phyloP scores from a whole-genome alignment of 2,329 filamentous ascomycete species.

The Simplicillium aogashimaense region DNA sequence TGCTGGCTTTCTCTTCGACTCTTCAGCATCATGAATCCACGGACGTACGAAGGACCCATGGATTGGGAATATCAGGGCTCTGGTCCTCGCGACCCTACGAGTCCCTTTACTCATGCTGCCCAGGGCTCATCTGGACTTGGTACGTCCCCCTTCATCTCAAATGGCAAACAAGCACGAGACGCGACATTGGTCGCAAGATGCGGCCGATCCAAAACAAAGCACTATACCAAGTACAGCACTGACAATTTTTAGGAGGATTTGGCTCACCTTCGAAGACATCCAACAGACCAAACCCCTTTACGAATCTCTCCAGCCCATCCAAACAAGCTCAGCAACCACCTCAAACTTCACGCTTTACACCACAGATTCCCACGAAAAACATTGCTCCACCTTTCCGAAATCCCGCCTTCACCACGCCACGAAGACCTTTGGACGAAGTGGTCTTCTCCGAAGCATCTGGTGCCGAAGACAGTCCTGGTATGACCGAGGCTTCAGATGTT shows the following conservation, averaged over 20 bases:
- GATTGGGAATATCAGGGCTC: slow-evolving; percentile 55
- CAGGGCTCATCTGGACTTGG: slow-evolving; percentile 29
- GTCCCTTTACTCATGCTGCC: slow-evolving; percentile 48
- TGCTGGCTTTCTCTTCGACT: neutral
- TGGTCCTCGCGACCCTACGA: slow-evolving; percentile 49
- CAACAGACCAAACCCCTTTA: slow-evolving; percentile 23
- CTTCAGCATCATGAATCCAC: slow-evolving; percentile 33
- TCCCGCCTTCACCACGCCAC: slow-evolving; percentile 54
- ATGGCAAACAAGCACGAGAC: too few species aligned
- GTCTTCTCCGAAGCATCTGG: slow-evolving; percentile 45
- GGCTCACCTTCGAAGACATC: slow-evolving; percentile 25
- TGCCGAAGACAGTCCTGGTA: slow-evolving; percentile 50
- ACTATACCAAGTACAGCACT: slow-evolving; percentile 6
- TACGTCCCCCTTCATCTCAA: slow-evolving; percentile 17
- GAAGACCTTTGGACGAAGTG: slow-evolving; percentile 44
- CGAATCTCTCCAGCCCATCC: slow-evolving; percentile 24
- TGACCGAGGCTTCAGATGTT: slow-evolving; percentile 46
- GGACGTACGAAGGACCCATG: slow-evolving; percentile 53
- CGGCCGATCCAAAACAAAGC: too few species aligned
- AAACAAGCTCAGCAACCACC: slow-evolving; percentile 29
- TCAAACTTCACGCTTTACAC: slow-evolving; percentile 35
- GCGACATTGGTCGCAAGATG: too few species aligned
- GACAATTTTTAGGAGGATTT: slow-evolving; percentile 15
- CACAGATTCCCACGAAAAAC: slow-evolving; percentile 28
- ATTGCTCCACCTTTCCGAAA: slow-evolving; percentile 49